Conservation (phyloP, 73 alveolate species). For the Uronychia setigera region DNA sequence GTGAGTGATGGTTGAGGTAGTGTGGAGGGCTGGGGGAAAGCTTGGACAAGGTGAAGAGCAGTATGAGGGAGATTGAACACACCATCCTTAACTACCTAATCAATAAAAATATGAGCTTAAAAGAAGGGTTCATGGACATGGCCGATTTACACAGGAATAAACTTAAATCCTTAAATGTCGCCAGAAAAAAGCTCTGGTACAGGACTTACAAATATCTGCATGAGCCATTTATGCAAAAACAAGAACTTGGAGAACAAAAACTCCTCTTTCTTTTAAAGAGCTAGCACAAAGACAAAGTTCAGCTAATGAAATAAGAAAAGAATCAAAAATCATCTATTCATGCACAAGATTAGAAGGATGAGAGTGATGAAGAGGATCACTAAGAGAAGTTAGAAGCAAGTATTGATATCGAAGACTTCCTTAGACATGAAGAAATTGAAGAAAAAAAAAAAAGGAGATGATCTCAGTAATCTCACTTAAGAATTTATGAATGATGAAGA, state of each 20-base stretch:
- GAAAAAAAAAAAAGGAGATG: background rate
- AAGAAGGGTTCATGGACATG: background rate
- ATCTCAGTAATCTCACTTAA: constrained; percentile 33
- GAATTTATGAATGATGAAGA: constrained; percentile 58
- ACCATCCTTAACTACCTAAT: background rate
- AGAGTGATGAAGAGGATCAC: background rate
- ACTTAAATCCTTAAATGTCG: constrained; percentile 28
- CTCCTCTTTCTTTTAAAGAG: background rate
- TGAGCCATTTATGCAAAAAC: constrained; percentile 50
- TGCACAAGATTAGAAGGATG: background rate
- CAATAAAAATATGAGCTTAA: background rate
- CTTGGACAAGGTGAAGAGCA: background rate
- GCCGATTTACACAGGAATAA: constrained; percentile 26
- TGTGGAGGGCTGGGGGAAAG: too few relatives aligned
- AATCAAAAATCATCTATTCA: too few relatives aligned
- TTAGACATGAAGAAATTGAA: background rate
- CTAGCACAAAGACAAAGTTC: constrained; percentile 35
- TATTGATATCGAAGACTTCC: background rate
- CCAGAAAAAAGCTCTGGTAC: constrained; percentile 56
- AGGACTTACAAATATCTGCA: constrained; percentile 47
- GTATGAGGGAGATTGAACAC: background rate
- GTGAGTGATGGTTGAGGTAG: too few relatives aligned
- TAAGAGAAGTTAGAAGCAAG: background rate
- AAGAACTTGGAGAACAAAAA: background rate
- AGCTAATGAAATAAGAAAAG: constrained; percentile 10